These are phyloP conservation scores for Manihot esculenta DNA, from an alignment of 441 rosid genomes.

Conservation along the genomic window DNA sequence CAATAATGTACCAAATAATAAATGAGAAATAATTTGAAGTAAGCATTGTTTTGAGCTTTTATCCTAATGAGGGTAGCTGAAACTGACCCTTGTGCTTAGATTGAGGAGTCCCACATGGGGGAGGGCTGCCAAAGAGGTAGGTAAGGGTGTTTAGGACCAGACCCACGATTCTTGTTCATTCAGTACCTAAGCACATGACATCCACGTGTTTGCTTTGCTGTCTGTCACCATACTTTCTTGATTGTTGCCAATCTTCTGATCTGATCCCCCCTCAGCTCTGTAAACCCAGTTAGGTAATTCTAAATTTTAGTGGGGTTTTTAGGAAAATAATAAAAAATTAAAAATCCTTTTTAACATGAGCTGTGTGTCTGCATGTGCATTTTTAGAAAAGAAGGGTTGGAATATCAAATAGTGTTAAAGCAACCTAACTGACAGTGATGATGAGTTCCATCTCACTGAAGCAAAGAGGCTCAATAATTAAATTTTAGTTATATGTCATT, in stretches of 20 bases:
- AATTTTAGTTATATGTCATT: background rate
- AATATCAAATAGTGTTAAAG: conserved; percentile 13
- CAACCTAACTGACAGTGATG: conserved; percentile 31
- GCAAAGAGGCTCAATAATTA: conserved; percentile 12
- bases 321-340: background rate
- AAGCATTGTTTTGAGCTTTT: background rate
- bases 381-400: conserved; percentile 6
- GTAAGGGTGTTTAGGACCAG: conserved; percentile 27
- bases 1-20: conserved; percentile 3
- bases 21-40: conserved; percentile 12
- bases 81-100: conserved; percentile 25
- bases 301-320: background rate
- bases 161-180: conserved; percentile 24
- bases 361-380: conserved; percentile 17
- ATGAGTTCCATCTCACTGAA: conserved; percentile 22
- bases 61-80: conserved; percentile 18
- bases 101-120: conserved; percentile 35
- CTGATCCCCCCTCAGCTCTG: background rate
- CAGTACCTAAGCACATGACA: conserved; percentile 48
- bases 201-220: conserved; percentile 42
- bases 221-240: conserved; percentile 20
- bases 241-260: background rate
- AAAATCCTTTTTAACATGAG: background rate
- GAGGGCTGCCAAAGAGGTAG: conserved; percentile 26
- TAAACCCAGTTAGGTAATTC: background rate